These are phyloP conservation scores for Kwoniella botswanensis DNA, from an alignment of 768 basidiomycete species.

Conservation along the genomic window DNA sequence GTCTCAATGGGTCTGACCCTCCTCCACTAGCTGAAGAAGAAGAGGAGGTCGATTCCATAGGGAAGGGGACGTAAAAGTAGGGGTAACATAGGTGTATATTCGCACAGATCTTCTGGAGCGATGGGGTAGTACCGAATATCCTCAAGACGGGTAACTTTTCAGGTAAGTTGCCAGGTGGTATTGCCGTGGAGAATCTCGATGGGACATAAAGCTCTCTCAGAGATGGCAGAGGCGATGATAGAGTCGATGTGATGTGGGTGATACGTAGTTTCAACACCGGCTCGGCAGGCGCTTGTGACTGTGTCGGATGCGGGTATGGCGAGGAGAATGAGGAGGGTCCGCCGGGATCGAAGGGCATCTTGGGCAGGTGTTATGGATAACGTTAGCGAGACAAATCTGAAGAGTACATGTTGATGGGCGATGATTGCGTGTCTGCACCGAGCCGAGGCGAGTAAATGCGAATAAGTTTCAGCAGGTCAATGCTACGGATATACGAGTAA, in stretches of 20 bases:
- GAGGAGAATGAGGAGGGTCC: constrained; percentile 3
- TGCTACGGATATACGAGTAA: too few species aligned
- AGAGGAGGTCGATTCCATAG: constrained; percentile 64
- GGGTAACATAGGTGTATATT: constrained; percentile 82
- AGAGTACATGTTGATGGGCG: too few species aligned
- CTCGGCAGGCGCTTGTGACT: background rate
- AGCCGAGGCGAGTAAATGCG: too few species aligned
- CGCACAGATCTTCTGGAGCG: constrained; percentile 77
- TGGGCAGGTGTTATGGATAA: background rate
- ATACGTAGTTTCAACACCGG: constrained; percentile 57
- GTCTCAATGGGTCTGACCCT: constrained; percentile 49
- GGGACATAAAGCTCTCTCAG: constrained; percentile 47
- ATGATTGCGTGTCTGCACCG: too few species aligned
- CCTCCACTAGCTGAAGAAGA: constrained; percentile 35
- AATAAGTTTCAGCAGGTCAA: too few species aligned
- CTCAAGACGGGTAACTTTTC: constrained; percentile 77
- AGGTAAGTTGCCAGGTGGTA: constrained; percentile 59
- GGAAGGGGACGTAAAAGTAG: constrained; percentile 89
- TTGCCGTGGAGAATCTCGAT: constrained; percentile 45
- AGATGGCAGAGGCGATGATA: constrained; percentile 43
- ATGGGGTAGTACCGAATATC: constrained; percentile 81
- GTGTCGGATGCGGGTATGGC: constrained; percentile 4
- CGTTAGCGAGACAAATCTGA: too few species aligned
- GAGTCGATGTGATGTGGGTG: constrained; percentile 56
- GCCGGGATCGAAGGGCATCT: constrained; percentile 10